These are phyloP conservation scores for Mucor indicus DNA, from an alignment of 371 early-diverging fungal species.

Conservation along the genomic window DNA sequence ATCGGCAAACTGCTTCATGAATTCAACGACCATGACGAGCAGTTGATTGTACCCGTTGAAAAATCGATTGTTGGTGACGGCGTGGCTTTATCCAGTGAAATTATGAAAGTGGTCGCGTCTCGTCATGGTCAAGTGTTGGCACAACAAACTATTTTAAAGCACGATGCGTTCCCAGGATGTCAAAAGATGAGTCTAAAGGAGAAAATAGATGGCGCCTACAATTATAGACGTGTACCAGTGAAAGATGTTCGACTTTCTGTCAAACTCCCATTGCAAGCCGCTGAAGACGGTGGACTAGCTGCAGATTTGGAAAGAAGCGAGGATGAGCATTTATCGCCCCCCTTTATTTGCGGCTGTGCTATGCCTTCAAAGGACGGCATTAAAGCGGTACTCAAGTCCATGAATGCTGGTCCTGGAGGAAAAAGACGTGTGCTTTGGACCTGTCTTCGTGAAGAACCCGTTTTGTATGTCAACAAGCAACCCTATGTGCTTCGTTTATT, in stretches of 20 bases:
- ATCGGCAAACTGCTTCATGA: conserved; percentile 44
- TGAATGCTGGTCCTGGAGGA: conserved; percentile 56
- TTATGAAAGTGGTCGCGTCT: conserved; percentile 48
- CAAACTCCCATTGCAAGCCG: conserved; percentile 26
- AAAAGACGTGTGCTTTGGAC: conserved; percentile 61
- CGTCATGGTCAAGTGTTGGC: conserved; percentile 54
- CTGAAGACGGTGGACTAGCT: conserved; percentile 29
- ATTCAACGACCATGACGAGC: conserved; percentile 20
- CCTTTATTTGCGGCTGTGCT: conserved; percentile 59
- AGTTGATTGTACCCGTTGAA: conserved; percentile 47
- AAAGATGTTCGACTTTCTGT: conserved; percentile 19
- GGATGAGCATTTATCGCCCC: conserved; percentile 14
- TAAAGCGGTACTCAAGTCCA: conserved; percentile 36
- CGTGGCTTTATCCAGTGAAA: conserved; percentile 54
- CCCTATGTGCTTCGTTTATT: conserved; percentile 66
- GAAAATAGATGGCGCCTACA: conserved; percentile 57
- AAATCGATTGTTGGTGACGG: conserved; percentile 52
- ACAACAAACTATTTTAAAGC: conserved; percentile 55
- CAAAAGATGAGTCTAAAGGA: conserved; percentile 58
- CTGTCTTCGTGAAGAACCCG: conserved; percentile 74
- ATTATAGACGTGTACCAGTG: conserved; percentile 46
- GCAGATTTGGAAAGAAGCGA: conserved; percentile 14
- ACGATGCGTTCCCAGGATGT: conserved; percentile 60
- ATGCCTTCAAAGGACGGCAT: conserved; percentile 69
- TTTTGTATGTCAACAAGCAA: conserved; percentile 64